Conservation (phyloP, 1,284 basidiomycete species). For the Singerocomus inundabilis region DNA sequence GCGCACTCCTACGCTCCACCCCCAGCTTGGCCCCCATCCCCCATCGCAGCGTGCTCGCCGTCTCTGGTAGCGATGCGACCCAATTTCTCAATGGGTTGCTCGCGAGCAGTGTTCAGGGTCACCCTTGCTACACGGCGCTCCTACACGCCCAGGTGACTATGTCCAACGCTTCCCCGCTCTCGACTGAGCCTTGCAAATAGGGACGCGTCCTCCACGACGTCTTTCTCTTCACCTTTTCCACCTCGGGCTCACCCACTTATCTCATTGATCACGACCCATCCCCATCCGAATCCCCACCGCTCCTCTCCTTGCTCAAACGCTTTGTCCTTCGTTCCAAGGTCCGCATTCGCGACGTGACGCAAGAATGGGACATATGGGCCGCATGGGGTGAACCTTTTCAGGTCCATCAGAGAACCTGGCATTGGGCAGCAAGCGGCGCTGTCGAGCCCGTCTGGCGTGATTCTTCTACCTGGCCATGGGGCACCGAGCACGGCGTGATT, state of each 20-base stretch:
- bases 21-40: conserved; percentile 64
- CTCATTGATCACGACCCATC: conserved; percentile 74
- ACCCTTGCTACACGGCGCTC: conserved; percentile 76
- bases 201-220: conserved; percentile 89
- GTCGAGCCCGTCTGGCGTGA: conserved; percentile 68
- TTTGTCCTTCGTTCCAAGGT: conserved; percentile 92
- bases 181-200: conserved; percentile 40
- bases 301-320: conserved; percentile 72
- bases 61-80: conserved; percentile 80
- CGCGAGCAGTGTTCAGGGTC: conserved; percentile 55
- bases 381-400: conserved; percentile 63
- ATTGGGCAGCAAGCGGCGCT: conserved; percentile 57
- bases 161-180: neutral
- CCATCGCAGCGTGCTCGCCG: conserved; percentile 65
- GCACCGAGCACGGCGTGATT: conserved; percentile 46
- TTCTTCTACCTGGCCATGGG: conserved; percentile 58
- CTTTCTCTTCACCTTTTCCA: conserved; percentile 74
- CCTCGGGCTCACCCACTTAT: conserved; percentile 52
- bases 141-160: conserved; percentile 79
- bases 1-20: conserved; percentile 45
- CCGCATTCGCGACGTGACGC: conserved; percentile 72
- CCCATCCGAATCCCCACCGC: conserved; percentile 52
- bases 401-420: conserved; percentile 50
- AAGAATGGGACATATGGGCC: conserved; percentile 77
- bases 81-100: conserved; percentile 91